phyloP scores from a whole-genome alignment of 495 filamentous ascomycete genomes.

The Neohortaea acidophila region DNA sequence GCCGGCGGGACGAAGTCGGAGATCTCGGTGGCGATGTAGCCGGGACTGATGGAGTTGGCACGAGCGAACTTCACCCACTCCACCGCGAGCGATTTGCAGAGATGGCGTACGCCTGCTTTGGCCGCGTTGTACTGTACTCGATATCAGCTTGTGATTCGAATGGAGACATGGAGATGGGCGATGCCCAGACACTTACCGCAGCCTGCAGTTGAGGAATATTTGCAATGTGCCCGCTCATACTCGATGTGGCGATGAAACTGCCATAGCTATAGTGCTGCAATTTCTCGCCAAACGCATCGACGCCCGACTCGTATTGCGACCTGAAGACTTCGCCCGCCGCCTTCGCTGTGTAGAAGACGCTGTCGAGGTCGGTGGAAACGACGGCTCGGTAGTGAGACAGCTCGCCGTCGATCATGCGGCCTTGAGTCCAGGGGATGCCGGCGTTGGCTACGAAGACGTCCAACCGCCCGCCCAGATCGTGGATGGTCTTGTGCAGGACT shows the following conservation, averaged over 20 bases:
- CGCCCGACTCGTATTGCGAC: slow-evolving; percentile 48
- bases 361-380: slow-evolving; percentile 61
- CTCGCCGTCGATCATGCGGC: slow-evolving; percentile 19
- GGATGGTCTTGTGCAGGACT: slow-evolving; percentile 14
- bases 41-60: slow-evolving; percentile 68
- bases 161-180: not conserved
- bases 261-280: slow-evolving; percentile 51
- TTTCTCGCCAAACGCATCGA: slow-evolving; percentile 46
- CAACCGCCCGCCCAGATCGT: slow-evolving; percentile 26
- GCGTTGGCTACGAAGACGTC: slow-evolving; percentile 26
- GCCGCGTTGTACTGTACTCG: slow-evolving; percentile 64
- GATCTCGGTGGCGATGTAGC: slow-evolving; percentile 78
- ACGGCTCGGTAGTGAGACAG: slow-evolving; percentile 51
- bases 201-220: slow-evolving; percentile 76
- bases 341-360: slow-evolving; percentile 67
- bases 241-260: slow-evolving; percentile 64
- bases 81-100: slow-evolving; percentile 65
- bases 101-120: slow-evolving; percentile 71
- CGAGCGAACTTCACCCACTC: slow-evolving; percentile 81
- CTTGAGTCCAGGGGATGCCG: slow-evolving; percentile 23
- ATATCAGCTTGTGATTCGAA: not conserved
- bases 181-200: slow-evolving; percentile 3
- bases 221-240: slow-evolving; percentile 73
- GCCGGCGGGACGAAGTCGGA: slow-evolving; percentile 55
- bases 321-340: slow-evolving; percentile 59